A percentile compares a stretch with the other conserved stretches of the same genome.
Conservation (phyloP, 179 eudicot species). For the Beta macrorhiza region DNA sequence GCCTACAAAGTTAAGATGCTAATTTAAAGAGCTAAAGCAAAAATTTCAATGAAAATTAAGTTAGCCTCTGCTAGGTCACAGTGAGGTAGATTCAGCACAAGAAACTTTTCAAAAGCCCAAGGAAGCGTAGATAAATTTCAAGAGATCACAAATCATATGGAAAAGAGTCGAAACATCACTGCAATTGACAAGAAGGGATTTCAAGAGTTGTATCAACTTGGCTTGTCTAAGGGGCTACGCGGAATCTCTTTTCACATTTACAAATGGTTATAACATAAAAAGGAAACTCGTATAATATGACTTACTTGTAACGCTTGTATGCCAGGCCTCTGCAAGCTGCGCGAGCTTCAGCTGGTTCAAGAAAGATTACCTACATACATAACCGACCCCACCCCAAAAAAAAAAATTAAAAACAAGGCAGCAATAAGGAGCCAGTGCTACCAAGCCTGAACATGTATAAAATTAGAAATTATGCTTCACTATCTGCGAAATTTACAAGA, state of each 20-base stretch:
- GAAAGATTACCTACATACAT: conserved; percentile 54
- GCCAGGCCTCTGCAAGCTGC: conserved; percentile 68
- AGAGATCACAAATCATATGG: background rate
- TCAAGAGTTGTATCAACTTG: background rate
- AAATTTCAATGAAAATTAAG: background rate
- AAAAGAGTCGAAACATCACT: background rate
- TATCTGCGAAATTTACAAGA: background rate
- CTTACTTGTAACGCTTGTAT: conserved; percentile 92
- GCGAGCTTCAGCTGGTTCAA: conserved; percentile 92
- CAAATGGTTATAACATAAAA: background rate
- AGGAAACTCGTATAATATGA: background rate
- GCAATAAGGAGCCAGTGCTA: background rate
- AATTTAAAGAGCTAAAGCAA: background rate
- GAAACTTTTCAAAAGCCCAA: background rate
- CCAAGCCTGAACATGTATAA: background rate
- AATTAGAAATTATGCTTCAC: background rate
- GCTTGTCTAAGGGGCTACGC: background rate
- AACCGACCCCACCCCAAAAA: background rate
- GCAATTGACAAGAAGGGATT: background rate
- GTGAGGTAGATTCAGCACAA: background rate
- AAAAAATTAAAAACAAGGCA: background rate
- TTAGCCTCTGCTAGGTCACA: background rate
- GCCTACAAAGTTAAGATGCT: background rate
- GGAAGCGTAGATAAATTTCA: background rate
- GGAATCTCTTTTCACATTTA: background rate